phyloP scores from a whole-genome alignment of 495 filamentous ascomycete species.

The Filosporella fistucella region DNA sequence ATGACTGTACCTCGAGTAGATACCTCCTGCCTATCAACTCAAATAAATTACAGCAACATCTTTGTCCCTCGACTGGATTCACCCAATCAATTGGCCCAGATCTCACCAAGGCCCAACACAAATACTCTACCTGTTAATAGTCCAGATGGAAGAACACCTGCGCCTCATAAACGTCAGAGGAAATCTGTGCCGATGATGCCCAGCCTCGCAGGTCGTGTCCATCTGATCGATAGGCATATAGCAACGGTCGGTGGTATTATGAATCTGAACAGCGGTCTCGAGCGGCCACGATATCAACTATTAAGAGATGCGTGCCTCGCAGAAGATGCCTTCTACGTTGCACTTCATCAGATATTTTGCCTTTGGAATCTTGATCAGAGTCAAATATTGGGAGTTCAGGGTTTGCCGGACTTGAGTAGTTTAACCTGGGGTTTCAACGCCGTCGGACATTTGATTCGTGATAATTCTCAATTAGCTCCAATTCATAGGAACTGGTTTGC shows the following conservation, averaged over 20 bases:
- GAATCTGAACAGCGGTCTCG: constrained; percentile 28
- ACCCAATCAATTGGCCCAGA: too few species aligned
- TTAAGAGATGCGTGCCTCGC: constrained; percentile 50
- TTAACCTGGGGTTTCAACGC: constrained; percentile 28
- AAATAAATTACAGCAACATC: too few species aligned
- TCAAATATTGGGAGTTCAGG: constrained; percentile 11
- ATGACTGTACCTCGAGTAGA: too few species aligned
- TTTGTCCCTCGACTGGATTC: too few species aligned
- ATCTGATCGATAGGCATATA: constrained; percentile 21
- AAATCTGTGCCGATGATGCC: constrained; percentile 5
- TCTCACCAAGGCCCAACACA: too few species aligned
- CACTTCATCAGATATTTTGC: constrained; percentile 66
- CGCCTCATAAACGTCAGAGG: constrained; percentile 13
- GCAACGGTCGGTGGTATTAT: constrained; percentile 4
- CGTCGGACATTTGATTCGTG: constrained; percentile 24
- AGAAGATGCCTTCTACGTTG: constrained; percentile 59
- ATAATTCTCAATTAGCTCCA: constrained; percentile 23
- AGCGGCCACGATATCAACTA: constrained; percentile 49
- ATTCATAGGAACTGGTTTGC: constrained; percentile 47
- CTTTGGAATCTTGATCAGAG: constrained; percentile 28
- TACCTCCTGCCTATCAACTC: too few species aligned
- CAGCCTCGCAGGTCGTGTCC: constrained; percentile 19
- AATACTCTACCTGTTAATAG: too few species aligned
- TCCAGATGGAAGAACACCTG: too few species aligned
- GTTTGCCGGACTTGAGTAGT: constrained; percentile 6